Conservation (phyloP, 805 yeast species). For the Blastobotrys americana region DNA sequence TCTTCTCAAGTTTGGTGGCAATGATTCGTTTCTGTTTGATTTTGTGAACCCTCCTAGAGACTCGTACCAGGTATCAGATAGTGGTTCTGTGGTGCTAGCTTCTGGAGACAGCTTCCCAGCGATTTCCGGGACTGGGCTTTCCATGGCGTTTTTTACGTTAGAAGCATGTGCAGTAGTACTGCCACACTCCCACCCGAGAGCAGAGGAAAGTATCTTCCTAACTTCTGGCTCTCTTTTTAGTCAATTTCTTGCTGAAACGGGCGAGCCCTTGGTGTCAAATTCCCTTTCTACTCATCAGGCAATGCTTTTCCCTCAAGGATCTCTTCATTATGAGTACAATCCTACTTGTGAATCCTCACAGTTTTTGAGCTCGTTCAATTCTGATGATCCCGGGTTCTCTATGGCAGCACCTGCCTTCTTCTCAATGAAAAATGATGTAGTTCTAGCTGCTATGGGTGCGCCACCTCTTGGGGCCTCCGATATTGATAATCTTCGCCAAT, state of each 20-base stretch:
- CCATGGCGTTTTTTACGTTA: slow-evolving; percentile 12
- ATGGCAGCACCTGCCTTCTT: slow-evolving; percentile 10
- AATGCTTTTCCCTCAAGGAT: slow-evolving; percentile 19
- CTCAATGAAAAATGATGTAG: slow-evolving; percentile 1
- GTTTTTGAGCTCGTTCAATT: slow-evolving; percentile 13
- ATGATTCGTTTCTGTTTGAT: slow-evolving; percentile 15
- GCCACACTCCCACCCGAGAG: slow-evolving; percentile 17
- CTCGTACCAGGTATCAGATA: slow-evolving; percentile 5
- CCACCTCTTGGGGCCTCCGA: slow-evolving; percentile 1
- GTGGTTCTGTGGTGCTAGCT: slow-evolving; percentile 13
- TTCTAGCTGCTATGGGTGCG: slow-evolving; percentile 7
- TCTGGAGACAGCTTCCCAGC: slow-evolving; percentile 17
- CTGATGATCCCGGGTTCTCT: slow-evolving; percentile 20
- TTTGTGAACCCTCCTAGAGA: slow-evolving; percentile 14
- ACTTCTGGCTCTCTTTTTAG: slow-evolving; percentile 14
- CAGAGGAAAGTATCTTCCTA: slow-evolving; percentile 16
- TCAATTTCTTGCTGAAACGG: slow-evolving; percentile 13
- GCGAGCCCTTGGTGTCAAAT: slow-evolving; percentile 13
- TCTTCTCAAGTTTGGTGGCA: slow-evolving; percentile 10
- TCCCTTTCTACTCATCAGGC: slow-evolving; percentile 11
- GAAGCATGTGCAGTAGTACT: slow-evolving; percentile 17
- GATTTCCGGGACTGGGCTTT: slow-evolving; percentile 13
- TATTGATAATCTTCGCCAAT: neutral
- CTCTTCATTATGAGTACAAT: slow-evolving; percentile 18
- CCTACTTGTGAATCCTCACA: slow-evolving; percentile 18